phyloP scores from a whole-genome alignment of 192 early-diverging fungal genomes.

The Neocallimastix lanati region DNA sequence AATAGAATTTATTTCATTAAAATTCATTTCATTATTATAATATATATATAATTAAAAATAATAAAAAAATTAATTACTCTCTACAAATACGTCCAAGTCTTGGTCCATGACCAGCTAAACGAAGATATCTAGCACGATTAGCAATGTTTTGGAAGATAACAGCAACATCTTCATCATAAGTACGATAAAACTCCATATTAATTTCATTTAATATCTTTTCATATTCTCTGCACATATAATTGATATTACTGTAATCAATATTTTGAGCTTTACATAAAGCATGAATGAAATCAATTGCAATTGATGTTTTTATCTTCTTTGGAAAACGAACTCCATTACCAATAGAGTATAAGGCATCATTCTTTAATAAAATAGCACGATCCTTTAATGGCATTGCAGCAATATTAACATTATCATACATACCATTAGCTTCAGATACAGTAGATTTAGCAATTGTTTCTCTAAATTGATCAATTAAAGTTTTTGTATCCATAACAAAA shows the following conservation, averaged over 20 bases:
- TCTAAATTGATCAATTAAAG: constrained; percentile 9
- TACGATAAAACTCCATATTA: constrained; percentile 70
- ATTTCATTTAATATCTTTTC: constrained; percentile 59
- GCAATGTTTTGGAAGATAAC: constrained; percentile 52
- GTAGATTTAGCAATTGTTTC: constrained; percentile 1
- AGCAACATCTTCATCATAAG: constrained; percentile 59
- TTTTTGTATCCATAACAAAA: constrained; percentile 54
- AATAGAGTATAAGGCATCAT: constrained; percentile 6
- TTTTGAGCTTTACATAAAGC: constrained; percentile 3
- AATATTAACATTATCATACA: constrained; percentile 1
- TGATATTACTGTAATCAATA: neutral
- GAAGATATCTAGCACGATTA: constrained; percentile 63
- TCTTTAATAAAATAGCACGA: constrained; percentile 8
- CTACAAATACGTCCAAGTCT: constrained; percentile 53
- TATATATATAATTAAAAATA: neutral
- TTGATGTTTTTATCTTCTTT: constrained; percentile 24
- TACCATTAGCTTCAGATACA: neutral
- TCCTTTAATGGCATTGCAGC: constrained; percentile 9
- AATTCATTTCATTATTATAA: too few species aligned
- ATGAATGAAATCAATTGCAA: constrained; percentile 27
- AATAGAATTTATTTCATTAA: too few species aligned
- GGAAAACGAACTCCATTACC: constrained; percentile 30
- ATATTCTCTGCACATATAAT: constrained; percentile 18
- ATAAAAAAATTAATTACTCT: constrained; percentile 18
- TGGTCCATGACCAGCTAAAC: constrained; percentile 75